Evolutionary conservation across 2,329 filamentous ascomycete genomes (phyloP).

Genomic region (Corynespora cassiicola): DNA sequence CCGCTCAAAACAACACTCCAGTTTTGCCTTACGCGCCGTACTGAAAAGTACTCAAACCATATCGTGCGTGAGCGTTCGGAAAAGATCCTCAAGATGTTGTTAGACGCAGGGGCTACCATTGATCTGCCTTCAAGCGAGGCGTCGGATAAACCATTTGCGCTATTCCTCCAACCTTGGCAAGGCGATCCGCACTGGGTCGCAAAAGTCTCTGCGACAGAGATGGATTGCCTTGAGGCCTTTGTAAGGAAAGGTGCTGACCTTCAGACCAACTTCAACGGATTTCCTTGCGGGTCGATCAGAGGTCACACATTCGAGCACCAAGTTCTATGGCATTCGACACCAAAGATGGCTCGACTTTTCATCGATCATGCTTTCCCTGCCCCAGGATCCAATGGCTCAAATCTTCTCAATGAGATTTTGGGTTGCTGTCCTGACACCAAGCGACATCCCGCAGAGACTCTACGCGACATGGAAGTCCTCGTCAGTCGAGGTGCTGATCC

Average conservation of each 20-base stretch:
- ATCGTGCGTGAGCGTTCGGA: constrained; percentile 23
- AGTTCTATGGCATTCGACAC: constrained; percentile 39
- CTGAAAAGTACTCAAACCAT: constrained; percentile 21
- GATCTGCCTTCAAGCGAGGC: constrained; percentile 21
- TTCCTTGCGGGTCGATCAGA: constrained; percentile 24
- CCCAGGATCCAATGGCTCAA: constrained; percentile 19
- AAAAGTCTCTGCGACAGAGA: constrained; percentile 24
- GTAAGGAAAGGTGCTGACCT: constrained; percentile 32
- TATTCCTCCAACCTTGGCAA: constrained; percentile 39
- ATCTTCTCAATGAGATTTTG: constrained; percentile 36
- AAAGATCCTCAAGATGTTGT: constrained; percentile 32
- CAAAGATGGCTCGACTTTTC: constrained; percentile 26
- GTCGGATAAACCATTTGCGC: constrained; percentile 26
- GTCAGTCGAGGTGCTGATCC: constrained; percentile 34
- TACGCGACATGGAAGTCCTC: constrained; percentile 37
- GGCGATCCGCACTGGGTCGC: constrained; percentile 27
- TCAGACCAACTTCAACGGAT: constrained; percentile 23
- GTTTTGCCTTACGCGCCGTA: constrained; percentile 31
- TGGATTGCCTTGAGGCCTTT: constrained; percentile 35
- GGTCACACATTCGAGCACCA: constrained; percentile 38
- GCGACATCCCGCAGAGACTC: constrained; percentile 35
- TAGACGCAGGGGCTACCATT: constrained; percentile 37
- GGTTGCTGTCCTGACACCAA: constrained; percentile 37
- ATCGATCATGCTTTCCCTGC: constrained; percentile 24
- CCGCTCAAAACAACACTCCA: constrained; percentile 30